Percentiles rank a stretch among this genome's conserved stretches.
phyloP scores from a whole-genome alignment of 129 eudicot genomes.

The Silybum marianum region DNA sequence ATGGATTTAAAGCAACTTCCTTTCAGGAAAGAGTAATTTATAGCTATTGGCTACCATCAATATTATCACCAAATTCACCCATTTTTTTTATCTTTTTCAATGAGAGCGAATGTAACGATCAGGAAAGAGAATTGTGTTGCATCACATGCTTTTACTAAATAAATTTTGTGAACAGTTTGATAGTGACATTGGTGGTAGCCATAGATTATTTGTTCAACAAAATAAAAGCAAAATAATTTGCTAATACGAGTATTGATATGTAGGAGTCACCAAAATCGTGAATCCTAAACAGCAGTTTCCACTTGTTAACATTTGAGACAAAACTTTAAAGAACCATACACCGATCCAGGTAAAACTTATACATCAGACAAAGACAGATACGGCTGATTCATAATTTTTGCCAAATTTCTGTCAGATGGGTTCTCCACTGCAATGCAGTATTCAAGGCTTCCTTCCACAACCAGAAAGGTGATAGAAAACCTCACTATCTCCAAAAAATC shows the following conservation, averaged over 20 bases:
- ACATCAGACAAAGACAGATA: not conserved
- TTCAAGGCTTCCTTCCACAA: not conserved
- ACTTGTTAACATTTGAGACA: not conserved
- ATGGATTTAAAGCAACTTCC: conserved; percentile 12
- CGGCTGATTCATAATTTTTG: not conserved
- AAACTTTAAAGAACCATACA: not conserved
- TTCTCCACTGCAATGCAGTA: not conserved
- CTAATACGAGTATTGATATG: not conserved
- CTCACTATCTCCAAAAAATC: not conserved
- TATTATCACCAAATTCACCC: not conserved
- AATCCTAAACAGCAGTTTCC: not conserved
- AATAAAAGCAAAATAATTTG: not conserved
- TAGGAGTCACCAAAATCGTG: not conserved
- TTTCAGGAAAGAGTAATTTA: not conserved
- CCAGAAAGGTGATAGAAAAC: not conserved
- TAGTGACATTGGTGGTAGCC: conserved; percentile 5
- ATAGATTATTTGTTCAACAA: not conserved
- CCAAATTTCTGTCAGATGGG: not conserved
- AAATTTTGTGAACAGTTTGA: not conserved
- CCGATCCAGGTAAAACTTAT: not conserved
- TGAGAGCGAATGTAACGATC: not conserved
- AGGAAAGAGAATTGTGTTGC: not conserved
- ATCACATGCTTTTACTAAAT: conserved; percentile 2
- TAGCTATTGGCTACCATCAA: not conserved
- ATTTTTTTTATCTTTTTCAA: not conserved